Evolutionary conservation across 148 eudicot species (phyloP).

Genomic region (Silene uniflora): DNA sequence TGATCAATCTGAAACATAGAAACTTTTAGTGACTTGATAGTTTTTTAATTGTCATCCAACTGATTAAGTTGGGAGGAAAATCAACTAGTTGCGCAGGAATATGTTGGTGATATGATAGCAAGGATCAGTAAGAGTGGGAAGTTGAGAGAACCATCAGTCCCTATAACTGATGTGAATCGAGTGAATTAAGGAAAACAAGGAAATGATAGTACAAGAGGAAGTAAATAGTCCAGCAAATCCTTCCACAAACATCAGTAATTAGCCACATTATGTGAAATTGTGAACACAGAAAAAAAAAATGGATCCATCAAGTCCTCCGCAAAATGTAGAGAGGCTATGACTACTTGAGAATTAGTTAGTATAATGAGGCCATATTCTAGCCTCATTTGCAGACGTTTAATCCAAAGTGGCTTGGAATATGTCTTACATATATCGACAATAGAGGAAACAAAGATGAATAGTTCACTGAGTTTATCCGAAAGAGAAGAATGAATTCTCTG

Average conservation of each 20-base stretch:
- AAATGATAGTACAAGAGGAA: neutral
- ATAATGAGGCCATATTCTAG: neutral
- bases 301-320: neutral
- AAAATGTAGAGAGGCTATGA: neutral
- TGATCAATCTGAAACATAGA: constrained; percentile 59
- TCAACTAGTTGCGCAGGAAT: neutral
- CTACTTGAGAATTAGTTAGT: neutral
- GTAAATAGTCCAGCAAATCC: neutral
- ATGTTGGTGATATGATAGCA: neutral
- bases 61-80: neutral
- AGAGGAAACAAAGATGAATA: neutral
- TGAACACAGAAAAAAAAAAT: neutral
- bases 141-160: neutral
- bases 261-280: neutral
- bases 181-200: neutral
- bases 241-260: neutral
- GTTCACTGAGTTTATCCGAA: neutral
- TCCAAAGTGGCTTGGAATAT: neutral
- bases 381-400: neutral
- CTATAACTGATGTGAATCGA: neutral
- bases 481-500: neutral
- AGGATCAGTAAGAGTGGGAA: neutral
- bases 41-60: neutral
- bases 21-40: neutral
- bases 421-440: neutral